Base-by-base conservation (phyloP, 2,329 filamentous ascomycete genomes). In the Paradendryphiella salina region DNA sequence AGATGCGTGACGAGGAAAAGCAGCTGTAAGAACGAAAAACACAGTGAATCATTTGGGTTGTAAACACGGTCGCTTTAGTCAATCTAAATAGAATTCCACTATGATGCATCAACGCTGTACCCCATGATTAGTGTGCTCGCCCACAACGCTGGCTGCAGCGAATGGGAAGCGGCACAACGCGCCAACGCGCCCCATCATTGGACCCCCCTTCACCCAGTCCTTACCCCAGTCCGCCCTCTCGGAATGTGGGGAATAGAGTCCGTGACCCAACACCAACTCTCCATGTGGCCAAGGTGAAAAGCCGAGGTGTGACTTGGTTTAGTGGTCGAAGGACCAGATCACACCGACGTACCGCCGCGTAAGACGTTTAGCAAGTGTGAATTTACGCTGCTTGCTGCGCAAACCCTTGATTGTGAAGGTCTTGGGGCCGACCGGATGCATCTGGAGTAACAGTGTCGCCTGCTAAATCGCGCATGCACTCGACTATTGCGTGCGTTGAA, bases 51-150 rank as follows among this genome's bases (percentile, higher is more conserved):
- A 0, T 50, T 26, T 10, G 8, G 26, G 14, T 17, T 39, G 20
- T 2, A 34, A 29, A n/a, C 35, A 33, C 33, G 15, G 15, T 45
- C n/a, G 15, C 29, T 42, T 23, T 33, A 31, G 28, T 31, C 20
- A 45, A 38, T 45, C 46, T 50, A 45, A 38, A 49, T 49, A 49
- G 11, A 45, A 26, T 40, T 18, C 33, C 39, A 44, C 46, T 8
- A 18, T 26, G 13, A 15, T 32, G 28, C 32, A 33, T 6, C 11
- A 20, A 6, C 26, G 20, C 28, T 15, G 13, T 10, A 26, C 33
- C 6, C 21, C 39, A 33, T 20, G 9, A 33, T 49, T 23, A n/a
- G 38, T n/a, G 23, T 32, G n/a, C 15, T 15, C 17, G 15, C 38
- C 21, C n/a, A 21, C 7, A 26, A 26, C 8, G 6, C 2, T 6